A percentile compares a stretch with the other conserved stretches of the same genome.
Evolutionary conservation across 371 early-diverging fungal species (phyloP).

Genomic region (Actinomortierella wolfii): DNA sequence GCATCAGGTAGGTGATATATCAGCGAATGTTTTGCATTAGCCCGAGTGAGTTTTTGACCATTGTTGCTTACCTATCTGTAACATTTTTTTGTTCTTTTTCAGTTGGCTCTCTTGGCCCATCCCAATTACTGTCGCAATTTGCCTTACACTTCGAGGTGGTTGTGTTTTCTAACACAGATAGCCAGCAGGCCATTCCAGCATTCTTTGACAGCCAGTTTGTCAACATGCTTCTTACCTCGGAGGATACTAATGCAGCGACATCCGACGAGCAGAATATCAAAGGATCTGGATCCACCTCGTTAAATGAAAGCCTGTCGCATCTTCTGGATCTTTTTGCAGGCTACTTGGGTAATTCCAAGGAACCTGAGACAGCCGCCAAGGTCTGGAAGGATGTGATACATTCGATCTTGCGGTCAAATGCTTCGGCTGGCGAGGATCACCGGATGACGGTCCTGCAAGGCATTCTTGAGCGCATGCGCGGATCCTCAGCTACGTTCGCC

Average conservation of each 20-base stretch:
- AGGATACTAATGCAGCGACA: slow-evolving; percentile 9
- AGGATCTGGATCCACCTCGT: background rate
- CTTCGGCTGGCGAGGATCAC: slow-evolving; percentile 7
- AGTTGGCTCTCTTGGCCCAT: slow-evolving; percentile 43
- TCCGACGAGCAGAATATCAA: background rate
- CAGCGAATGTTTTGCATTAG: no score
- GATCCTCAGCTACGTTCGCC: slow-evolving; percentile 10
- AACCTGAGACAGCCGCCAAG: slow-evolving; percentile 15
- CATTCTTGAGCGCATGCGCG: slow-evolving; percentile 15
- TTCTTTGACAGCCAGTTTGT: slow-evolving; percentile 41
- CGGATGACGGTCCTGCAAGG: slow-evolving; percentile 25
- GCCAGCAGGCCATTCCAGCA: slow-evolving; percentile 38
- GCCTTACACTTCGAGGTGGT: slow-evolving; percentile 50
- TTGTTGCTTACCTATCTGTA: background rate
- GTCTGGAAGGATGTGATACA: slow-evolving; percentile 37
- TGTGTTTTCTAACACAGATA: slow-evolving; percentile 44
- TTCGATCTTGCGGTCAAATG: slow-evolving; percentile 24
- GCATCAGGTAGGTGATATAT: slow-evolving; percentile 24
- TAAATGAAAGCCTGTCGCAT: slow-evolving; percentile 22
- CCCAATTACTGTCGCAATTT: slow-evolving; percentile 41
- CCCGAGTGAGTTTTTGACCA: slow-evolving; percentile 10
- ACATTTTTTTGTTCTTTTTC: background rate
- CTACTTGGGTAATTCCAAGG: slow-evolving; percentile 26
- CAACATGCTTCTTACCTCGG: slow-evolving; percentile 36
- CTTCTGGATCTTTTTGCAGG: slow-evolving; percentile 39